Evolutionary conservation across 1,139 yeast genomes (phyloP).

Genomic region (Insectozyma bohioensis): DNA sequence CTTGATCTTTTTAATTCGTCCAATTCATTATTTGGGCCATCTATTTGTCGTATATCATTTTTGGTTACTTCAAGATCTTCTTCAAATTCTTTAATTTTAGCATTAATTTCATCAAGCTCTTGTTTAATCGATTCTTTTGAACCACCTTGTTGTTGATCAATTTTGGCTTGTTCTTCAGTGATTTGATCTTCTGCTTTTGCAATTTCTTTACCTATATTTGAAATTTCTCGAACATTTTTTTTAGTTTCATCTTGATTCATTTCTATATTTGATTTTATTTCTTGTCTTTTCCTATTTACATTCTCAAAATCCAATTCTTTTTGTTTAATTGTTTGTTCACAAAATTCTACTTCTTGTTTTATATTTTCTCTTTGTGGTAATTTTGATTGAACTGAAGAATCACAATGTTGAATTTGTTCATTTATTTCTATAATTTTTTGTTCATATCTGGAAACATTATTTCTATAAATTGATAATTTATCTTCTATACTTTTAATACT

Average conservation of each 20-base stretch:
- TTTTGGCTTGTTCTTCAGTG: conserved; percentile 32
- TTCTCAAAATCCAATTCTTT: conserved; percentile 17
- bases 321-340: conserved; percentile 13
- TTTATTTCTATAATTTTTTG: conserved; percentile 21
- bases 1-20: conserved; percentile 6
- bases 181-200: conserved; percentile 27
- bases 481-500: conserved; percentile 45
- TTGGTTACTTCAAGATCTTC: conserved; percentile 10
- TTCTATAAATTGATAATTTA: too few relatives aligned
- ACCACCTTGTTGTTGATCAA: conserved; percentile 42
- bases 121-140: conserved; percentile 29
- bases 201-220: conserved; percentile 24
- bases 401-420: conserved; percentile 12
- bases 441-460: too few relatives aligned
- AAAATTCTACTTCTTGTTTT: conserved; percentile 15
- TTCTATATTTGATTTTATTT: conserved; percentile 8
- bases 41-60: conserved; percentile 4
- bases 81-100: conserved; percentile 15
- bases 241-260: conserved; percentile 12
- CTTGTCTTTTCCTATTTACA: conserved; percentile 19
- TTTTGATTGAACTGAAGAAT: conserved; percentile 14
- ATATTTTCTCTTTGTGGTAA: conserved; percentile 16
- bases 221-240: conserved; percentile 12
- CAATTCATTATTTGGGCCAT: conserved; percentile 6
- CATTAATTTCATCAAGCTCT: conserved; percentile 13